Base-by-base conservation (phyloP, 768 basidiomycete species). In the Mycena kentingensis region DNA sequence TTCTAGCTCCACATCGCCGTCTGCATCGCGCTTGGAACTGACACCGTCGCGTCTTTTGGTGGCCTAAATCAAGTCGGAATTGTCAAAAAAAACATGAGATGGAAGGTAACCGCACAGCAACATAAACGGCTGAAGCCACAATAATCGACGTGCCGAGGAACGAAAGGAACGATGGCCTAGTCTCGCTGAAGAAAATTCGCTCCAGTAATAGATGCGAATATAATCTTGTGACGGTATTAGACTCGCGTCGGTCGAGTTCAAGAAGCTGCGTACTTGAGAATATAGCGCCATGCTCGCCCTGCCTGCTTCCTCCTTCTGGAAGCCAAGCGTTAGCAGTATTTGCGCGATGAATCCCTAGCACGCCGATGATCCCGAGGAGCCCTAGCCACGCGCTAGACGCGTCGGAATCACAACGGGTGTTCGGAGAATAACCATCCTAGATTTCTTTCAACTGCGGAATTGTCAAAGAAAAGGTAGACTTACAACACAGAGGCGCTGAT, bases 191-290 rank as follows among this genome's bases (percentile, higher is more conserved):
- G 60, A 88, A 77, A 35, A 86, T 55, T 4, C 80, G 72, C 64
- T 93, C 87, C 11, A 90, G 71, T 15, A 83, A n/a, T 63, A 2
- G 78, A 72, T 0, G 88, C 83, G 62, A 85, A 91, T n/a, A 90
- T 72, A 31, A 91, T 77, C 78, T 87, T 56, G 4, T 13, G 4
- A 13, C 15, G 11, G 13, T 18, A 22, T 7, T n/a, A 42, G 28
- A n/a, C 11, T 26, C n/a, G 31, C 21, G 24, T 34, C 4, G 16
- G 16, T 24, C 19, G 16, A 2, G 28, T 12, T 36, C 26, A 50
- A 11, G n/a, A 24, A 22, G 13, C n/a, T 7, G 55, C 63, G 32
- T 45, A 76, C 80, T 64, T 81, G 78, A 4, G 74, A 70, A 60
- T 86, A 87, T 13, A 83, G 63, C 0, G 78, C 82, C 54, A 87